Base-by-base conservation (phyloP, 2,329 filamentous ascomycete species). In the Aspergillus brasiliensis region DNA sequence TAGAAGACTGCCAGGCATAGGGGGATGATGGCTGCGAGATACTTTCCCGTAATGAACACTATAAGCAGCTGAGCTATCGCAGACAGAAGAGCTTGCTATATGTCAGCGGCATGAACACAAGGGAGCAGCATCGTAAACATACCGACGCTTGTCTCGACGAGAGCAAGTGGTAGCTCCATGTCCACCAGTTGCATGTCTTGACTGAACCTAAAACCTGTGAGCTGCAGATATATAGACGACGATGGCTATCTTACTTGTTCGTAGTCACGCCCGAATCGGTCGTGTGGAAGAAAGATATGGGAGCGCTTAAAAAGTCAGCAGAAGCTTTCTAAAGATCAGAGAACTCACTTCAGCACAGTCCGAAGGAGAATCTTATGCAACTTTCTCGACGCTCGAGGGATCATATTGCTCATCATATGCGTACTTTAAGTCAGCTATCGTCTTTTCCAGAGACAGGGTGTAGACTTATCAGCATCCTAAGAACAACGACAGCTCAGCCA, bases 1-100 rank as follows among this genome's bases (percentile, higher is more conserved):
- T 79, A 86, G 1, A 85, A 61, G 0, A 80, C 58, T 0, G 61
- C 69, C 3, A 77, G 46, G 2, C 86, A 58, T 3, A 81, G 71
- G 0, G 83, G 83, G 49, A 85, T 19, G 5, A 49, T 23, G 34
- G 51, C 51, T 15, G 48, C 56, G n/a, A 61, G 38, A 19, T 60
- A 60, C 4, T 51, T 57, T 17, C 53, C 51, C 1, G 51, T 37
- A 7, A 57, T 44, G 17, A 37, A 51, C 3, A 60, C 31, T 10
- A 60, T 51, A 4, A 60, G 21, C 2, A 57, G 38, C 17, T 60
- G 46, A 3, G 37, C 58, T 3, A 60, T 49, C n/a, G 46, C 25
- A 28, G 53, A 60, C 8, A 47, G 47, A 25, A 61, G 52, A 25
- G 46, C 46, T 48, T 1, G 5, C n/a, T 19, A 11, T 17, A 27